Evolutionary conservation across 495 filamentous ascomycete genomes (phyloP).

Genomic region (Talaromyces proteolyticus): DNA sequence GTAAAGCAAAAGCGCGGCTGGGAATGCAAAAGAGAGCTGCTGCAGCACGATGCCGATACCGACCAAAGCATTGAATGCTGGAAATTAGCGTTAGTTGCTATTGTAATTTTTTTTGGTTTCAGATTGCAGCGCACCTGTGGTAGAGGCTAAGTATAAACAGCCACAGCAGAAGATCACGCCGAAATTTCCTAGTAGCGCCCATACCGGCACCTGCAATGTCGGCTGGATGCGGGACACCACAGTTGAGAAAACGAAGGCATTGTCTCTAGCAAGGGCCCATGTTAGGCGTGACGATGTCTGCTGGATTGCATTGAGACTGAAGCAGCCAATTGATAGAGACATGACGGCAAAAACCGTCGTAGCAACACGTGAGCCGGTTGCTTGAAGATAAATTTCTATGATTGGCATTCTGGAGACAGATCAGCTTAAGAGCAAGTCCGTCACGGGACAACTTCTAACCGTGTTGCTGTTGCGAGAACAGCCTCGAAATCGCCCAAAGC

Average conservation of each 20-base stretch:
- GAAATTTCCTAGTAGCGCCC: slow-evolving; percentile 14
- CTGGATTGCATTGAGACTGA: slow-evolving; percentile 27
- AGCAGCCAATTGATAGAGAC: slow-evolving; percentile 20
- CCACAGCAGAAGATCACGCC: slow-evolving; percentile 16
- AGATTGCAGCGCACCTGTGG: slow-evolving; percentile 3
- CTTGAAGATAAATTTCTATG: slow-evolving; percentile 25
- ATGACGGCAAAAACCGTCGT: slow-evolving; percentile 23
- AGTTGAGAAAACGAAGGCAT: slow-evolving; percentile 21
- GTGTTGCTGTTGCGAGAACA: slow-evolving; percentile 17
- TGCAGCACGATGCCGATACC: slow-evolving; percentile 18
- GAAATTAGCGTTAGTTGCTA: neutral
- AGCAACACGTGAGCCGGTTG: slow-evolving; percentile 19
- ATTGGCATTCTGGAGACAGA: slow-evolving; percentile 18
- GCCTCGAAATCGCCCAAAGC: slow-evolving; percentile 14
- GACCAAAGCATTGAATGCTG: slow-evolving; percentile 26
- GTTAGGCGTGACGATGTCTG: slow-evolving; percentile 35
- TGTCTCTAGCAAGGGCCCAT: slow-evolving; percentile 38
- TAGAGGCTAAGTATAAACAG: slow-evolving; percentile 20
- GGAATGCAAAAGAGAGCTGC: slow-evolving; percentile 21
- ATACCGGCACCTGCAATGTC: slow-evolving; percentile 15
- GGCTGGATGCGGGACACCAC: slow-evolving; percentile 12
- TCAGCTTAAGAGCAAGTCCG: slow-evolving; percentile 3
- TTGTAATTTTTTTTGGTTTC: neutral
- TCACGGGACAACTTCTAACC: slow-evolving; percentile 12
- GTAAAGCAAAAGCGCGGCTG: slow-evolving; percentile 13